Evolutionary conservation across 345 rosid genomes (phyloP), one percentile per base, ranked within the genome.

Genomic region (Pseudoturritis turrita): DNA sequence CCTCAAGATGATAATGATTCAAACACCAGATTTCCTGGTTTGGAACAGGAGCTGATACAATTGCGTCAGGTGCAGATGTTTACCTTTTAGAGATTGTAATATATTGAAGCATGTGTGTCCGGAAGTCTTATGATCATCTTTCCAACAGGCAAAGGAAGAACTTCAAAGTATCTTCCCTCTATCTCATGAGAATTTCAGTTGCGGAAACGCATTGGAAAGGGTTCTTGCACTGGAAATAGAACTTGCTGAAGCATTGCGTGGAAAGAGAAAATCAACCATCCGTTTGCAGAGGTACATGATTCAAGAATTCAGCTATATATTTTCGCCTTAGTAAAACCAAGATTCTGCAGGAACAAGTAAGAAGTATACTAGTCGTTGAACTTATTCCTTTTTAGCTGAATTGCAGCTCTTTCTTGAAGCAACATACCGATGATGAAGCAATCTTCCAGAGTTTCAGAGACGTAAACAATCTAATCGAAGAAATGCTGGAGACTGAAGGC

Each of bases 191-290:
- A 81, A 83, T 47, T 70, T 89, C 28, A 82, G 78, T 12, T 76
- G 82, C 56, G 87, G 96, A 44, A 88, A 83, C 46, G 88, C 97
- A 25, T 75, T 89, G 61, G 96, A 95, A 78, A 87, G 96, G 60
- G 97, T 95, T 50, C 92, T 95, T 36, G 99, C 97, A 12, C 78
- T 95, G 71, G 99, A 95, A 81, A 81, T 91, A 35, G 96, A 95
- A 76, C 95, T 95, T 59, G 96, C 96, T 33, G 92, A 87, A 78
- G 86, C 96, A 57, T 78, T 95, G 78, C 89, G 86, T 75, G 78
- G 83, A 19, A 89, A 95, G 79, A 86, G 86, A 72, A 88, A 77
- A 78, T 81, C 96, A 40, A 76, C 76, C 72, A 51, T 83, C 73
- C 86, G 82, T 76, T 86, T 89, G 66, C 99, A 95, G 67, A 91